Percentiles rank a stretch among this genome's conserved stretches.
Evolutionary conservation across 345 rosid species (phyloP).

Genomic region (Arabidopsis arenosa): DNA sequence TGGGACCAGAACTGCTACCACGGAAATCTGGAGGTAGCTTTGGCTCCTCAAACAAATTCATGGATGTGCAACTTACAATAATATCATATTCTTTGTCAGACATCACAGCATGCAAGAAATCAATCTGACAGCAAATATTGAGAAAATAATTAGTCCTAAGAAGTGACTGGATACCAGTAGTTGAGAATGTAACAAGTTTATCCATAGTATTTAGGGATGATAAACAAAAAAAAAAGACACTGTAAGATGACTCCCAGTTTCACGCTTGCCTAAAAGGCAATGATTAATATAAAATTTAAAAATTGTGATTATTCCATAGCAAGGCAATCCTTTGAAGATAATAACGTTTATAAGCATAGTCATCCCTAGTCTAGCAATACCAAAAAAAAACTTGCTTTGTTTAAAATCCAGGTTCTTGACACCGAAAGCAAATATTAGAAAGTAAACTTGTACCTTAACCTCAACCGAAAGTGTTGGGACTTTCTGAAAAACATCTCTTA

Average conservation of each 20-base stretch:
- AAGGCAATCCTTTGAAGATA: constrained; percentile 16
- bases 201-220: background rate
- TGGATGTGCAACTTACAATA: constrained; percentile 64
- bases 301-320: constrained; percentile 19
- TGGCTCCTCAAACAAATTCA: constrained; percentile 86
- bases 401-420: constrained; percentile 30
- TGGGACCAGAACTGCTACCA: constrained; percentile 69
- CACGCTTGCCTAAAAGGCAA: constrained; percentile 26
- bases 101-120: constrained; percentile 79
- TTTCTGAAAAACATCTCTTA: constrained; percentile 93
- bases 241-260: constrained; percentile 22
- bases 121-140: constrained; percentile 65
- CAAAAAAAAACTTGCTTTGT: constrained; percentile 1
- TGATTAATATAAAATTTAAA: constrained; percentile 4
- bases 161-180: constrained; percentile 30
- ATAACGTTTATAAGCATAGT: constrained; percentile 11
- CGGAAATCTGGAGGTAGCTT: constrained; percentile 94
- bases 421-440: constrained; percentile 12
- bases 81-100: constrained; percentile 92
- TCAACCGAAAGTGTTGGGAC: constrained; percentile 91
- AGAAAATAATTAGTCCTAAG: constrained; percentile 12
- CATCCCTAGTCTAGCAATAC: constrained; percentile 26
- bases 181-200: constrained; percentile 25
- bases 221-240: background rate
- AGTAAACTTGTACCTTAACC: constrained; percentile 68